Percentiles rank a stretch among this genome's conserved stretches.
These are phyloP conservation scores for Drosera capensis DNA, from an alignment of 148 eudicot species.

Conservation along the genomic window DNA sequence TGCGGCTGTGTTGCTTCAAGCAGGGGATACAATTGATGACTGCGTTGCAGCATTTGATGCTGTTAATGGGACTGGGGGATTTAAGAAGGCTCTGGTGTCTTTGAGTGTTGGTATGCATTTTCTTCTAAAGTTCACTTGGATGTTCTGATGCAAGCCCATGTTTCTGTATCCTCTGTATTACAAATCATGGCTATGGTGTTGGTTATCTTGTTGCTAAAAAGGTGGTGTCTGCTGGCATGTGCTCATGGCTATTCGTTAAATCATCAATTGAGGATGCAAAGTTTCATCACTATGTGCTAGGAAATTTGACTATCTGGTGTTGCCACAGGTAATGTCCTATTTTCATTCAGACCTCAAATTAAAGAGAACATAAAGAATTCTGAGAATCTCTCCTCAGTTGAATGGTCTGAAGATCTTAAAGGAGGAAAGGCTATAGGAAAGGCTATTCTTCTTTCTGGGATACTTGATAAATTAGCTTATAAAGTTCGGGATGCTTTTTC, in stretches of 20 bases:
- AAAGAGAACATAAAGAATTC: constrained; percentile 14
- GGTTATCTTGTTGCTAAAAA: too few species aligned
- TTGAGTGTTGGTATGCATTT: constrained; percentile 53
- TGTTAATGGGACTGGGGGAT: constrained; percentile 47
- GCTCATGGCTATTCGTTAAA: too few species aligned
- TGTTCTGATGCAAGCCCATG: background rate
- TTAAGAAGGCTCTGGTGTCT: constrained; percentile 70
- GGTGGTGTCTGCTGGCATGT: too few species aligned
- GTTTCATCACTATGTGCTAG: background rate
- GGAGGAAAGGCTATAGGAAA: constrained; percentile 90
- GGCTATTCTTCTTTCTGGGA: constrained; percentile 65
- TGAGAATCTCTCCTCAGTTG: constrained; percentile 29
- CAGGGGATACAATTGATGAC: constrained; percentile 70
- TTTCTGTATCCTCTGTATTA: background rate
- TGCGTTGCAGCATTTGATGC: constrained; percentile 83
- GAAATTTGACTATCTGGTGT: constrained; percentile 7
- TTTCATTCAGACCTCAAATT: constrained; percentile 72
- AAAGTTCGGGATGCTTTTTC: constrained; percentile 67
- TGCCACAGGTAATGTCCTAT: constrained; percentile 71
- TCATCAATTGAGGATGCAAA: constrained; percentile 1
- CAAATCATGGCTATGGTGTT: too few species aligned
- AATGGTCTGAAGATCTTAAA: constrained; percentile 71
- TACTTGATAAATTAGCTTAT: constrained; percentile 78
- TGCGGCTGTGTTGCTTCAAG: constrained; percentile 51
- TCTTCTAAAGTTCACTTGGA: background rate